Base-by-base conservation (phyloP, 2,329 filamentous ascomycete genomes). In the Ceratocystis huliohia region DNA sequence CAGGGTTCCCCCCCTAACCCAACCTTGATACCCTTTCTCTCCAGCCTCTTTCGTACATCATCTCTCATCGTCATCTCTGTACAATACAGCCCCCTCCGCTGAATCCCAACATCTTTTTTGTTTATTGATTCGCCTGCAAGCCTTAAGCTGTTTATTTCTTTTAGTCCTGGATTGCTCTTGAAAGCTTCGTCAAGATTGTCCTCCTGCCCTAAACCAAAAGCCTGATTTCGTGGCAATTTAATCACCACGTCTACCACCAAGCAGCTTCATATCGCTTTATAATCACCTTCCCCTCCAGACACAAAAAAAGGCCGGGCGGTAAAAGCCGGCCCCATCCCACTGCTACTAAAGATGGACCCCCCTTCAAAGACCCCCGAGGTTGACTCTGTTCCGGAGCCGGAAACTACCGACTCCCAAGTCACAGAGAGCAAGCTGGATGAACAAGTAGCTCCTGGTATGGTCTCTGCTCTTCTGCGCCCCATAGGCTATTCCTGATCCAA, bases 11-110 rank as follows among this genome's bases (percentile, higher is more conserved):
- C 37, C 28, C 5, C 30, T 20, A 50, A 62, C 64, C 10, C 64
- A 50, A 59, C 41, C 56, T 65, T 59, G 64, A 61, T 66, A 66
- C 56, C 56, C 53, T 48, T 48, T 61, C 33, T 28, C 44, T 28
- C 44, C 56, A 45, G 25, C 33, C 46, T 48, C 61, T 41, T 41
- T 63, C 17, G 28, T 37, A n/a, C 56, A 25, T 46, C 61, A 45
- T 45, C 46, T 33, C n/a, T 37, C 37, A 59, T 59, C 56, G n/a
- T n/a, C 61, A 48, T 48, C 44, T 63, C 46, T 48, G 61, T 63
- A 63, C 61, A 63, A 10, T 63, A 63, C 61, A 48, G 56, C 13
- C 20, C 50, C 50, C 50, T 25, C 25, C 25, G 25, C 28, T 37
- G 13, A 17, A 13, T 30, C 22, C 17, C 15, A 15, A 17, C 53